Conservation (phyloP, 805 yeast genomes). For the Schizosaccharomyces japonicus region DNA sequence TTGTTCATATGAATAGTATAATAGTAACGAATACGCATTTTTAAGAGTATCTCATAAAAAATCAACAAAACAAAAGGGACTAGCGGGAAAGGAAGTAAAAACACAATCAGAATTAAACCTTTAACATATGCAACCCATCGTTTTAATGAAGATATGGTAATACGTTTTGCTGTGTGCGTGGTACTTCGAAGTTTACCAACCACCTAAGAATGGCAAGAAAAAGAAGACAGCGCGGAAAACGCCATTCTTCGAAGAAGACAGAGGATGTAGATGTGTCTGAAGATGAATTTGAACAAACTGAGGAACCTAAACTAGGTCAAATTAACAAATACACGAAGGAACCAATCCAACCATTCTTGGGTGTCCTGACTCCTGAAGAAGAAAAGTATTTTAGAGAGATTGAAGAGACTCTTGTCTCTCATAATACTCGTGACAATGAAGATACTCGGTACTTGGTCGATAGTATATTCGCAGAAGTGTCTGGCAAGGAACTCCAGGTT, state of each 20-base stretch:
- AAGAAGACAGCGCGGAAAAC: neutral
- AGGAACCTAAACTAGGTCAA: no score
- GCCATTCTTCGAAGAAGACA: neutral
- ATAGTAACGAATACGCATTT: no score
- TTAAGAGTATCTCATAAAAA: no score
- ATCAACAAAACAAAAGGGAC: no score
- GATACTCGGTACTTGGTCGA: slow-evolving; percentile 36
- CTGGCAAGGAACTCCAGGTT: slow-evolving; percentile 70
- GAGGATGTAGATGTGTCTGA: neutral
- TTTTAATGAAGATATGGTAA: no score
- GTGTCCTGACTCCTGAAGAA: slow-evolving; percentile 1
- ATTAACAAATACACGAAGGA: neutral
- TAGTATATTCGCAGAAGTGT: slow-evolving; percentile 61
- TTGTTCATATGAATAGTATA: no score
- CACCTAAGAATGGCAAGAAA: neutral
- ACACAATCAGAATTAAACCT: no score
- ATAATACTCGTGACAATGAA: slow-evolving; percentile 19
- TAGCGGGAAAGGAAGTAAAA: no score
- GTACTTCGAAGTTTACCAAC: no score
- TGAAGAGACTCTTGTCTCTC: neutral
- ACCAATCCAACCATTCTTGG: slow-evolving; percentile 1
- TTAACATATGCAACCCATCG: no score
- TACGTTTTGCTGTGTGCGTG: no score
- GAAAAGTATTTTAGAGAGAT: neutral
- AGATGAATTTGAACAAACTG: neutral